Evolutionary conservation across 2,329 filamentous ascomycete genomes (phyloP).

Genomic region (Trichoderma afroharzianum): DNA sequence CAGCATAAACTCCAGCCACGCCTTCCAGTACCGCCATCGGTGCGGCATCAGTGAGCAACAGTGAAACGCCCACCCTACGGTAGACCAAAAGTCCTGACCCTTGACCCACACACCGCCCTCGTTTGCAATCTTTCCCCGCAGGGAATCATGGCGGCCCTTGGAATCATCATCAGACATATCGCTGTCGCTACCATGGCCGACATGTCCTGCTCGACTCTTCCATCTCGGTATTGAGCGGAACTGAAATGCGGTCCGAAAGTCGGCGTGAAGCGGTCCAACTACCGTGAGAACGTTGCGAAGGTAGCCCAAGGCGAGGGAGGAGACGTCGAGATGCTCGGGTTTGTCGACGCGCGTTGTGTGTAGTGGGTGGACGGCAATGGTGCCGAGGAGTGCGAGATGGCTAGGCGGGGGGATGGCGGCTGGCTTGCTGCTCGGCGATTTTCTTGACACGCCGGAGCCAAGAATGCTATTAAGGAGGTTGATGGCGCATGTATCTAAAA

Average conservation of each 20-base stretch:
- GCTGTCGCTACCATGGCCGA: conserved; percentile 41
- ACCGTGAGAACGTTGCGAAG: conserved; percentile 63
- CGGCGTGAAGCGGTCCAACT: conserved; percentile 67
- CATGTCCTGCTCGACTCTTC: conserved; percentile 33
- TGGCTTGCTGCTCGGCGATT: conserved; percentile 32
- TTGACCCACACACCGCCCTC: conserved; percentile 66
- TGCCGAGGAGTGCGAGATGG: conserved; percentile 73
- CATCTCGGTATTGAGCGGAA: conserved; percentile 47
- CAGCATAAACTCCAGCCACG: conserved; percentile 77
- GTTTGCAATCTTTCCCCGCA: conserved; percentile 59
- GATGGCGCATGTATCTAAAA: conserved; percentile 45
- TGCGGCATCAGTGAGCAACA: conserved; percentile 70
- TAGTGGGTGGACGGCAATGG: conserved; percentile 75
- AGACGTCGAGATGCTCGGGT: conserved; percentile 56
- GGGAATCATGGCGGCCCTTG: conserved; percentile 46
- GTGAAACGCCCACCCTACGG: conserved; percentile 89
- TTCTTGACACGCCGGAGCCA: conserved; percentile 45
- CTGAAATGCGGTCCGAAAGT: conserved; percentile 66
- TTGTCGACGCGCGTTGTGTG: conserved; percentile 70
- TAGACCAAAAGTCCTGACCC: conserved; percentile 85
- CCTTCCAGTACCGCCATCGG: conserved; percentile 77
- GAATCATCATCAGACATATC: conserved; percentile 36
- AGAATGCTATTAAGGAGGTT: conserved; percentile 62
- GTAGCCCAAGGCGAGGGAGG: conserved; percentile 65
- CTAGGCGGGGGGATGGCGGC: conserved; percentile 65